Evolutionary conservation across 768 basidiomycete genomes (phyloP).

Genomic region (Calocybe cyanea): DNA sequence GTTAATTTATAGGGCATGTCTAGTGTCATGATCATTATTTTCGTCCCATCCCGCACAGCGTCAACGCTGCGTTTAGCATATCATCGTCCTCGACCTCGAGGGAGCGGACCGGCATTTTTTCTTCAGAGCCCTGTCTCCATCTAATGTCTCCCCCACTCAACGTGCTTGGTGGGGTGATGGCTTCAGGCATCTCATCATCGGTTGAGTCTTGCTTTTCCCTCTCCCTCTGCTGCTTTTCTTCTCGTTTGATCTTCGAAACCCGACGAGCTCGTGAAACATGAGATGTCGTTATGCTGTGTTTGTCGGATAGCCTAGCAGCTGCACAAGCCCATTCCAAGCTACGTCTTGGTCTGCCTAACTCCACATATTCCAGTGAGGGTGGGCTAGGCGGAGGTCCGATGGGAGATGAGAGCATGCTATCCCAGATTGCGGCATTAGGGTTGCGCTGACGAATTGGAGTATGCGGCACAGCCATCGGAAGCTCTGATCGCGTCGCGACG

Average conservation of each 20-base stretch:
- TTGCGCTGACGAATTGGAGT: constrained; percentile 36
- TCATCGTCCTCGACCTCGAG: constrained; percentile 50
- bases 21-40: constrained; percentile 14
- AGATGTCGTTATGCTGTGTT: constrained; percentile 23
- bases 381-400: constrained; percentile 52
- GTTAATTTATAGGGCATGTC: constrained; percentile 15
- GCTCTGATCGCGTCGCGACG: constrained; percentile 53
- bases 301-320: constrained; percentile 48
- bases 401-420: constrained; percentile 64
- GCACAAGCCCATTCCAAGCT: constrained; percentile 79
- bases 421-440: constrained; percentile 40
- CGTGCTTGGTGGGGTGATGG: constrained; percentile 59
- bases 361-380: constrained; percentile 41
- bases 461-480: constrained; percentile 34
- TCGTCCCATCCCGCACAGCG: constrained; percentile 55
- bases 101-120: constrained; percentile 14
- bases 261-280: constrained; percentile 2
- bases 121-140: constrained; percentile 28
- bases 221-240: constrained; percentile 24
- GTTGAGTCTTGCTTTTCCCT: constrained; percentile 37
- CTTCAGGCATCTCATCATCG: constrained; percentile 64
- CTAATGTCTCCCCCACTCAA: constrained; percentile 37
- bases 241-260: constrained; percentile 4
- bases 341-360: constrained; percentile 41
- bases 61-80: constrained; percentile 67